Conservation (phyloP, 139 green algal species). For the Chloropicon primus region DNA sequence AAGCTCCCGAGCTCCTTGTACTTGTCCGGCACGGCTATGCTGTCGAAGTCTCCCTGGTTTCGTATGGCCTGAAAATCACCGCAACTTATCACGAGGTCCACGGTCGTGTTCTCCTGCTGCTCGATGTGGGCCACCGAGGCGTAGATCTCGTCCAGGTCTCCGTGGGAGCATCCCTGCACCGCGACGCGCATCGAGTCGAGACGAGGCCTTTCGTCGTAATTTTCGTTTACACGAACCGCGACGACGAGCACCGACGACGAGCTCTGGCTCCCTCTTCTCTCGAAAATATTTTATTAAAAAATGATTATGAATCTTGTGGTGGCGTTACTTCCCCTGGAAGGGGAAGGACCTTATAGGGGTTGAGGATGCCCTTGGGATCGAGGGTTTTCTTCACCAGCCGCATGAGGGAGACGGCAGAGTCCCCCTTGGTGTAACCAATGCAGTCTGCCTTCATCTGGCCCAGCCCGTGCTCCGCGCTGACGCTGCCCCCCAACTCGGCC, state of each 20-base stretch:
- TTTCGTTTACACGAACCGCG: too few species aligned
- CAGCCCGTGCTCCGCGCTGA: constrained; percentile 93
- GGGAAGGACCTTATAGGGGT: constrained; percentile 92
- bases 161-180: constrained; percentile 79
- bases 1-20: constrained; percentile 83
- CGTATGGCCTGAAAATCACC: constrained; percentile 97
- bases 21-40: constrained; percentile 81
- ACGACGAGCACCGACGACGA: too few species aligned
- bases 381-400: constrained; percentile 61
- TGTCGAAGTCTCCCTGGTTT: constrained; percentile 88
- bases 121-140: constrained; percentile 54
- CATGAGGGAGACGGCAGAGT: constrained; percentile 67
- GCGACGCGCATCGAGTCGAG: constrained; percentile 31
- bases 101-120: constrained; percentile 36
- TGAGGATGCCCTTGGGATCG: constrained; percentile 81
- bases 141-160: constrained; percentile 91
- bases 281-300: too few species aligned
- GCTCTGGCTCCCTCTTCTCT: too few species aligned
- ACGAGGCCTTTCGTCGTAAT: too few species aligned
- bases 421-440: constrained; percentile 63
- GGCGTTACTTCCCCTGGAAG: too few species aligned
- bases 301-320: too few species aligned
- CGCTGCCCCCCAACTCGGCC: constrained; percentile 44
- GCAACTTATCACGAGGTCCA: constrained; percentile 93
- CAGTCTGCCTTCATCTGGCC: constrained; percentile 76